Conservation (phyloP, 352 stramenopile species). For the Globisporangium solare region DNA sequence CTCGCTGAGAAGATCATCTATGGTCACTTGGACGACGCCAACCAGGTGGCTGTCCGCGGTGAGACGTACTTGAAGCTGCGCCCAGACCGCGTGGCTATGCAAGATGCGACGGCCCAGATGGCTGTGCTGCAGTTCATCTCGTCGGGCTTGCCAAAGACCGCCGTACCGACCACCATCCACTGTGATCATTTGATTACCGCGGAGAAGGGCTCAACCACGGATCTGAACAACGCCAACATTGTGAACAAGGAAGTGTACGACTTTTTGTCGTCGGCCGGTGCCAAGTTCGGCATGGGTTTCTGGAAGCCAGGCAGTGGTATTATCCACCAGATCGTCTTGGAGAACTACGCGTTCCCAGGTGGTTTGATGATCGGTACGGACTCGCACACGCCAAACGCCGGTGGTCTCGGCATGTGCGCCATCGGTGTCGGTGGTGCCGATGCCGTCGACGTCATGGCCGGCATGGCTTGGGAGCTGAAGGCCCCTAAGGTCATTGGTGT, state of each 20-base stretch:
- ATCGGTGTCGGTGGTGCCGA: constrained; percentile 91
- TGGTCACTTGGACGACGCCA: constrained; percentile 89
- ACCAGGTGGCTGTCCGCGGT: constrained; percentile 76
- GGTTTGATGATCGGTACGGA: constrained; percentile 94
- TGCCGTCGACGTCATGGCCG: constrained; percentile 92
- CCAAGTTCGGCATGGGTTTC: constrained; percentile 94
- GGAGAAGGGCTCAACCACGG: constrained; percentile 86
- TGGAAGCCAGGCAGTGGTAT: constrained; percentile 93
- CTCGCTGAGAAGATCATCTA: constrained; percentile 95
- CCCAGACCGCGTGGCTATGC: constrained; percentile 92
- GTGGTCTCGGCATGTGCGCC: constrained; percentile 91
- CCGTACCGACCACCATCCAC: constrained; percentile 91
- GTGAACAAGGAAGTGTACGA: constrained; percentile 93
- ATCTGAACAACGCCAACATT: constrained; percentile 87
- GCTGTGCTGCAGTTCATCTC: constrained; percentile 95
- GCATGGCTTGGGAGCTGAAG: constrained; percentile 94
- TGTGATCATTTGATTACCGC: constrained; percentile 94
- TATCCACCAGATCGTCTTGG: constrained; percentile 93
- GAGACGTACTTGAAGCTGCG: constrained; percentile 92
- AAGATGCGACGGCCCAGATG: constrained; percentile 94
- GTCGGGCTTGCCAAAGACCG: constrained; percentile 90
- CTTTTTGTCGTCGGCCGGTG: constrained; percentile 88
- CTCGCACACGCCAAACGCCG: constrained; percentile 93
- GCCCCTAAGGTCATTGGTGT: constrained; percentile 94
- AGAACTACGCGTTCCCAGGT: constrained; percentile 94